These are phyloP conservation scores for Nymphaea thermarum DNA, from an alignment of 164 flowering plant genomes.

Conservation along the genomic window DNA sequence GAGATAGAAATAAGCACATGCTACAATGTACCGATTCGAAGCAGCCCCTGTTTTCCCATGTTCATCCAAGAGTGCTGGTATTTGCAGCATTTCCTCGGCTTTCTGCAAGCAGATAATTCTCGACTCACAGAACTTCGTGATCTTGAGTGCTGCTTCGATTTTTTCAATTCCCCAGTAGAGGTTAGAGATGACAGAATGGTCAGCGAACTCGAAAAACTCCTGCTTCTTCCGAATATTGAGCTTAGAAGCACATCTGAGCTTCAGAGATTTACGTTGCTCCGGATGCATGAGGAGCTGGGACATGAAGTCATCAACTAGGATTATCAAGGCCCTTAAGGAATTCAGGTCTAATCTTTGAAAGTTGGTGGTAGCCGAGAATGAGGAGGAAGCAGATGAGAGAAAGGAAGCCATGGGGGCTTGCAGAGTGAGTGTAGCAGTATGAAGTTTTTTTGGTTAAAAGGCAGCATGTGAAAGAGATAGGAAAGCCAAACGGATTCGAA, in stretches of 20 bases:
- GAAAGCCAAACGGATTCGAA: not conserved
- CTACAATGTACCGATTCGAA: slow-evolving; percentile 34
- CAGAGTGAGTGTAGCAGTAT: too few species aligned
- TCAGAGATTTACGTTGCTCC: slow-evolving; percentile 21
- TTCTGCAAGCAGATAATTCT: slow-evolving; percentile 20
- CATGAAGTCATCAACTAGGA: slow-evolving; percentile 28
- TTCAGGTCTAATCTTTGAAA: slow-evolving; percentile 21
- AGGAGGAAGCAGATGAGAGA: slow-evolving; percentile 17
- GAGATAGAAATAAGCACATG: slow-evolving; percentile 54
- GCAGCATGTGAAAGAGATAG: too few species aligned
- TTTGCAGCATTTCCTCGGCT: slow-evolving; percentile 60
- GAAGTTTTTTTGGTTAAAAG: too few species aligned
- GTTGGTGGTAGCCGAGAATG: slow-evolving; percentile 9
- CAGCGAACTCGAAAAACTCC: slow-evolving; percentile 52
- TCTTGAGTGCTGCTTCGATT: slow-evolving; percentile 34
- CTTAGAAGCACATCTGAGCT: slow-evolving; percentile 27
- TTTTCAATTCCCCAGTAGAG: slow-evolving; percentile 64
- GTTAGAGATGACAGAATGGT: slow-evolving; percentile 51
- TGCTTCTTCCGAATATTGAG: slow-evolving; percentile 13
- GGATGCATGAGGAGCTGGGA: slow-evolving; percentile 16
- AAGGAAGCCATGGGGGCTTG: slow-evolving; percentile 8
- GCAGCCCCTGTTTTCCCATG: slow-evolving; percentile 46
- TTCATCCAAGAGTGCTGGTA: slow-evolving; percentile 56
- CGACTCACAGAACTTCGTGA: slow-evolving; percentile 20
- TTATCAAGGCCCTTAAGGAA: slow-evolving; percentile 25